Conservation (phyloP, 768 basidiomycete species). For the Mycena galopus region DNA sequence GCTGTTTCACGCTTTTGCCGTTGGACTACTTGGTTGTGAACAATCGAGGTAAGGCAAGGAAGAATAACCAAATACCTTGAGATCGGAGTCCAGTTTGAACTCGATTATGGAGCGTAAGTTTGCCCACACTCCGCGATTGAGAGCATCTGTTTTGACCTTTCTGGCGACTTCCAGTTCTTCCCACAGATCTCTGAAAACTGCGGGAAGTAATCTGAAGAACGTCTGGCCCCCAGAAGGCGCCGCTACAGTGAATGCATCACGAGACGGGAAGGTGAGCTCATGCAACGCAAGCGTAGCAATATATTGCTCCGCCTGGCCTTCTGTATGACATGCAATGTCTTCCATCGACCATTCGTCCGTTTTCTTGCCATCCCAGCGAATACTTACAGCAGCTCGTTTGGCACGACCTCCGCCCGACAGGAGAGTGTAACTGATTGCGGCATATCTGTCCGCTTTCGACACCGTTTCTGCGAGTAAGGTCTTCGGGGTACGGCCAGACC, state of each 20-base stretch:
- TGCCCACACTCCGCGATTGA: slow-evolving; percentile 80
- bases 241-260: slow-evolving; percentile 72
- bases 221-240: slow-evolving; percentile 64
- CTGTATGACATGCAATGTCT: slow-evolving; percentile 83
- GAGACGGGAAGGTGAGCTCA: slow-evolving; percentile 73
- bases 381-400: slow-evolving; percentile 75
- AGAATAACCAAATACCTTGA: slow-evolving; percentile 54
- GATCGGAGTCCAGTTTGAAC: slow-evolving; percentile 61
- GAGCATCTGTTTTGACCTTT: slow-evolving; percentile 69
- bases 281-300: slow-evolving; percentile 90
- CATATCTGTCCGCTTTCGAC: slow-evolving; percentile 77
- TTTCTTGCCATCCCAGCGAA: slow-evolving; percentile 79
- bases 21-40: slow-evolving; percentile 34
- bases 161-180: slow-evolving; percentile 82
- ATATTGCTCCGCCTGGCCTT: slow-evolving; percentile 89
- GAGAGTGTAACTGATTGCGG: slow-evolving; percentile 74
- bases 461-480: slow-evolving; percentile 76
- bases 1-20: slow-evolving; percentile 40
- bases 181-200: slow-evolving; percentile 91
- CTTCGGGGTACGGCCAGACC: slow-evolving; percentile 87
- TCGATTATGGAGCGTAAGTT: slow-evolving; percentile 75
- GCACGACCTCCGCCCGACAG: slow-evolving; percentile 83
- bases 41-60: background rate
- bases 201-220: slow-evolving; percentile 85
- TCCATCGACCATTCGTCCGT: slow-evolving; percentile 84